Conservation (phyloP, 441 rosid genomes). For the Populus hybrid region DNA sequence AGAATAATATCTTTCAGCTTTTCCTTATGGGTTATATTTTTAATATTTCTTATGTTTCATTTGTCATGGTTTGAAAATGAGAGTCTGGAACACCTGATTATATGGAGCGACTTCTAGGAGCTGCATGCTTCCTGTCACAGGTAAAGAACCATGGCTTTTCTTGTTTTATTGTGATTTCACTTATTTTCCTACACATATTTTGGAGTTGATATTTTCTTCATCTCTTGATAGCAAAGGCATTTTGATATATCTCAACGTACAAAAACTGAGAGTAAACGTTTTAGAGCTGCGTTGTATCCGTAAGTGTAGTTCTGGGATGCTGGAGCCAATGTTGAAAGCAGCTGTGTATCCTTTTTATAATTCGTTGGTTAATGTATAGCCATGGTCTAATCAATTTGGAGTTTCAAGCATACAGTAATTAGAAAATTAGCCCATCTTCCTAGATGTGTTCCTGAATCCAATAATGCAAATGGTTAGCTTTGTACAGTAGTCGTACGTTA, state of each 20-base stretch:
- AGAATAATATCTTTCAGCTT: neutral
- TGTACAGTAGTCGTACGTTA: too few species aligned
- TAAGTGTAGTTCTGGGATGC: conserved; percentile 35
- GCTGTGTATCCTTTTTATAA: too few species aligned
- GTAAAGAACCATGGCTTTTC: conserved; percentile 24
- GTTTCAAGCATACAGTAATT: too few species aligned
- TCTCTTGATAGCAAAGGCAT: neutral
- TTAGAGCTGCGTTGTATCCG: neutral
- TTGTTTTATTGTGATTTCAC: neutral
- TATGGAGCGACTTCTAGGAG: conserved; percentile 48
- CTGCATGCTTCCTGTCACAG: conserved; percentile 74
- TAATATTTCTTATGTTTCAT: neutral
- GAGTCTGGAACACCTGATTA: conserved; percentile 19
- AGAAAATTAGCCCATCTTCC: too few species aligned
- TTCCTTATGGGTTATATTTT: neutral
- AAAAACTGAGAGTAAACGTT: neutral
- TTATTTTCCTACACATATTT: neutral
- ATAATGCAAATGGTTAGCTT: too few species aligned
- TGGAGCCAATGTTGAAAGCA: conserved; percentile 63
- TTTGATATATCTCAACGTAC: neutral
- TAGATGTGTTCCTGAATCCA: too few species aligned
- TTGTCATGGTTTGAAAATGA: conserved; percentile 52
- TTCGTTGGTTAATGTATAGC: too few species aligned
- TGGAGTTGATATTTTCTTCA: neutral
- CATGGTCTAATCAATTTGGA: too few species aligned